Evolutionary conservation across 2,329 filamentous ascomycete genomes (phyloP), one percentile per base, ranked within the genome.

Genomic region (Alternaria sp.): DNA sequence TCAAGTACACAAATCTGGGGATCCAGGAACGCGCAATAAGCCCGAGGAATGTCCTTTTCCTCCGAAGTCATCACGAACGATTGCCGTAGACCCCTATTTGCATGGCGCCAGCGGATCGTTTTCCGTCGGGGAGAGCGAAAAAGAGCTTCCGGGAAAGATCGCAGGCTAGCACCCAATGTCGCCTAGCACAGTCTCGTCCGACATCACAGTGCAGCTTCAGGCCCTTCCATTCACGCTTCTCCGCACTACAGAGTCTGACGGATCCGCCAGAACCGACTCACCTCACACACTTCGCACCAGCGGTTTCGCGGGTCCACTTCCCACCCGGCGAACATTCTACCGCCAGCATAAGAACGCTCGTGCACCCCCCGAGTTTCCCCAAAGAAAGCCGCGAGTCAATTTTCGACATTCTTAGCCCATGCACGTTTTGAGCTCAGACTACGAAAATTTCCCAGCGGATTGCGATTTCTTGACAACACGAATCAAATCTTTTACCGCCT

Each of bases 281-380:
- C 45, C 45, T 59, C 36, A 43, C 57, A 45, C 46, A 51, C 54
- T 40, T 32, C 44, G 30, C 40, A 57, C 54, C 59, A 66, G 61
- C 62, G 51, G 51, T 49, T 57, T 58, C 40, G 46, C 12, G 19
- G 66, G 54, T 50, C 59, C 64, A 65, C 59, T 58, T 59, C 43
- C 62, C 57, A 64, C 57, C 36, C 59, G 43, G 57, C 46, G 54
- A 52, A 59, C 36, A 50, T 50, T 63, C 62, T 51, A 69, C 59
- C 45, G 50, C 60, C 67, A 68, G 65, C 67, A 66, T 70, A 71
- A 71, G 67, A 70, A 52, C 59, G 67, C 63, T 57, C 64, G 69
- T 70, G 66, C 65, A 64, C 69, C 65, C 64, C 69, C 64, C 36
- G 62, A 65, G 51, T 40, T 62, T 60, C 49, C 49, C 47, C 49